Evolutionary conservation across 1,284 basidiomycete genomes (phyloP), one percentile per base, ranked within the genome.

Genomic region (Fomitopsis palustris): DNA sequence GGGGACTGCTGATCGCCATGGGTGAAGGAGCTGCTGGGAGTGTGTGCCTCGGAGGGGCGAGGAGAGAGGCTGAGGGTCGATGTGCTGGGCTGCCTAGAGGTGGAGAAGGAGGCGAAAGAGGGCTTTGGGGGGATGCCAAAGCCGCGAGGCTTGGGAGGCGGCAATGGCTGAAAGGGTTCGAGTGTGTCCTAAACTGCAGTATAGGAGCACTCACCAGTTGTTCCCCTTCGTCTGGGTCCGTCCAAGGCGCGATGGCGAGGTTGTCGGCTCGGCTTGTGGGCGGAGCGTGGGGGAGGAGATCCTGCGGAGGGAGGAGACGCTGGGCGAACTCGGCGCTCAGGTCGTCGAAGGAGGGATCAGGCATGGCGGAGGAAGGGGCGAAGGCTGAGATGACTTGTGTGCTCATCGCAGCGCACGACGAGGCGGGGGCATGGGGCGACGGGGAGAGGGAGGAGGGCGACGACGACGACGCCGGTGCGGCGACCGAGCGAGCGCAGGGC

Each of bases 111-210:
- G 4, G 63, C 59, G 41, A 69, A 64, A 1, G 68, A 70, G 0
- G 67, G 54, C 45, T 70, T 70, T 56, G 59, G 55, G 14, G 63
- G 47, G 53, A 71, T 65, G 17, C 64, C 63, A 25, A 68, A 67
- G n/a, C 60, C 60, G 14, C 47, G 56, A 10, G 61, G 45, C 53
- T 70, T 70, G 23, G 68, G 67, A 8, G 69, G 69, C 2, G 69
- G 69, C 6, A 65, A 68, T 2, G 69, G 69, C 69, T 71, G 53
- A 14, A 14, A 42, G 49, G 19, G 6, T 8, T 4, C 17, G 9
- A 52, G 31, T 31, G 4, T 3, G 17, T 16, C 9, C n/a, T 35
- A 5, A 17, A 27, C 1, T 9, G 23, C 19, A 27, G 14, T 52
- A 12, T 10, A 27, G 38, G 27, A 1, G 10, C 31, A 31, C 49